Evolutionary conservation across 148 eudicot genomes (phyloP), one percentile per base, ranked within the genome.

Genomic region (Heliamphora exappendiculata): DNA sequence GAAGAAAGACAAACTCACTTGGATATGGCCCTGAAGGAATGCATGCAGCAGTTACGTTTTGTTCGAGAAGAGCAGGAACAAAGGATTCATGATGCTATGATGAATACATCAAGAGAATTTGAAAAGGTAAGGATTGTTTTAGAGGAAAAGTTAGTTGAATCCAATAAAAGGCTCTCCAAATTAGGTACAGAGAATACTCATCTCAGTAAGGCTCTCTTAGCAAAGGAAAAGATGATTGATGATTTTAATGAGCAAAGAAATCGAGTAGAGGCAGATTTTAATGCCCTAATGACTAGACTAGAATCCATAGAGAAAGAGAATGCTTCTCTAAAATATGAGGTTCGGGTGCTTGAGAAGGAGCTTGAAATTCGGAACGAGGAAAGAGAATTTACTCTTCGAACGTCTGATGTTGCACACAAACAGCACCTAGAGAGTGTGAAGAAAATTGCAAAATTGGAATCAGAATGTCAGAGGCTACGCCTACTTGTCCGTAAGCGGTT

Each of bases 11-110:
- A 85, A 70, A 68, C 65, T 29, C 87, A 91, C 39, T 41, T 91
- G 81, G 96, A 95, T 76, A 84, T 89, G 72, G 94, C 94, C 22
- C 70, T 92, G 10, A 92, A 89, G 86, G 96, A 95, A 79, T 91
- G 99, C 70, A 91, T 89, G 93, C 88, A 86, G 87, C 97, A 95
- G 75, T 79, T 95, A 53, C 88, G 88, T 50, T 88, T 89, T 75
- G 89, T 89, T 77, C 85, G 96, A 80, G 94, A 95, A 69, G 97
- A 95, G 62, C 88, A 93, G 76, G 97, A 93, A 81, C 88, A 84
- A 63, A 84, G 94, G 79, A 88, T 95, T 53, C 93, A 92, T 80
- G 91, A 89, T 75, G 96, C 88, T 71, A 81, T 92, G 53, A 63
- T 68, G 36, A 91, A 86, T 73, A 76, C 91, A 68, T 85, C 93